Percentiles rank a stretch among this genome's conserved stretches.
Evolutionary conservation across 1,284 basidiomycete species (phyloP).

Genomic region (Thecaphora thlaspeos): DNA sequence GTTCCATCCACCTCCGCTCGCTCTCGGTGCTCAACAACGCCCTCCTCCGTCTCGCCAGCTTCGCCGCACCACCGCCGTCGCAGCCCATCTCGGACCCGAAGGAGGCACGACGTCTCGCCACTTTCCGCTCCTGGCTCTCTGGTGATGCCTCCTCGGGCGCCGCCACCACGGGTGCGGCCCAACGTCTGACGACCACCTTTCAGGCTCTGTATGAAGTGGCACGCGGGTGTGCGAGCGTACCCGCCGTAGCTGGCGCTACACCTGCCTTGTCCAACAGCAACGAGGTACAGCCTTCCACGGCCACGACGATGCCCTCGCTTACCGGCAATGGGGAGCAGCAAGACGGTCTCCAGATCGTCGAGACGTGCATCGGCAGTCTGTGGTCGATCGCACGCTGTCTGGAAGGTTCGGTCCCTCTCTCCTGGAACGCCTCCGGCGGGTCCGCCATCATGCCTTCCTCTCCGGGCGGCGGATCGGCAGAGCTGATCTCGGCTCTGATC

Average conservation of each 20-base stretch:
- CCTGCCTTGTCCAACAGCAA: neutral
- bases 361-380: constrained; percentile 43
- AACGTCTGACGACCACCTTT: constrained; percentile 4
- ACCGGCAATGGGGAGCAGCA: neutral
- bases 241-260: constrained; percentile 14
- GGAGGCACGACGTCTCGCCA: constrained; percentile 16
- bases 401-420: constrained; percentile 28
- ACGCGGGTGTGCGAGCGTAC: constrained; percentile 26
- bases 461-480: constrained; percentile 1
- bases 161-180: neutral
- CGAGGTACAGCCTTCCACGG: neutral
- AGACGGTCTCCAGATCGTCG: constrained; percentile 44
- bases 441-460: neutral
- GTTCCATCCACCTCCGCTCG: constrained; percentile 35
- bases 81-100: constrained; percentile 36
- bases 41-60: constrained; percentile 32
- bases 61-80: constrained; percentile 46
- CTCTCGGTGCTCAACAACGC: constrained; percentile 47
- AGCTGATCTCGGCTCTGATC: constrained; percentile 32
- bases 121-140: constrained; percentile 18
- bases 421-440: neutral
- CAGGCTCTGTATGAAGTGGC: constrained; percentile 23
- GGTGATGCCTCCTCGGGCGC: neutral
- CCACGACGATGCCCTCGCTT: no score
- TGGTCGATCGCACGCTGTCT: constrained; percentile 44